These are phyloP conservation scores for Tolypocladium tundrense DNA, from an alignment of 2,329 filamentous ascomycete genomes.

Conservation along the genomic window DNA sequence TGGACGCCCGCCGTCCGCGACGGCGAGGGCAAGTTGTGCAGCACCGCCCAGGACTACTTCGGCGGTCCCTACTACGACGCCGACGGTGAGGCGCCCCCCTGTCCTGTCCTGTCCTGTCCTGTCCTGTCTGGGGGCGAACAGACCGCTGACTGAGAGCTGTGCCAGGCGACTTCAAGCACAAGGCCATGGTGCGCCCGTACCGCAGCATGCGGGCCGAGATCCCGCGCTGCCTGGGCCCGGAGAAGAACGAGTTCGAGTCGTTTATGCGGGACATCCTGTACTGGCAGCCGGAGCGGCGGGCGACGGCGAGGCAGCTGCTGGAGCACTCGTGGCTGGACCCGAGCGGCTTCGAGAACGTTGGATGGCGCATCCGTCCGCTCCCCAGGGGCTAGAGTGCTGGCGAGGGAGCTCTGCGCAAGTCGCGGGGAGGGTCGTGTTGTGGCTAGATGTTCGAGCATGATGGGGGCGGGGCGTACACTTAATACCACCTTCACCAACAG, in stretches of 20 bases:
- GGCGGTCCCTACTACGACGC: not conserved
- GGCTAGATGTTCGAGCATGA: too few species aligned
- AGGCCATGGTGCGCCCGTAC: not conserved
- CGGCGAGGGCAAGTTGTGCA: not conserved
- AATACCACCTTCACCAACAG: too few species aligned
- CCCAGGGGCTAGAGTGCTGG: not conserved
- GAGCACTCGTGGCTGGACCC: not conserved
- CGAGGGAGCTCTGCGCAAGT: too few species aligned
- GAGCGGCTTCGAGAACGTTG: too few species aligned
- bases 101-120: too few species aligned
- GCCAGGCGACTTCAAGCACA: too few species aligned
- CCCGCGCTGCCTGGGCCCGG: not conserved
- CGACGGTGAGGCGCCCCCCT: not conserved
- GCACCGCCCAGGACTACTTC: not conserved
- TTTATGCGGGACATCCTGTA: not conserved
- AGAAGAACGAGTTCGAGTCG: not conserved
- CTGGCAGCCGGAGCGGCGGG: not conserved
- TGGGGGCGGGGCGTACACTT: too few species aligned
- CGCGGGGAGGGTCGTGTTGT: too few species aligned
- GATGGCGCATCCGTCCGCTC: not conserved
- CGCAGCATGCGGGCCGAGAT: not conserved
- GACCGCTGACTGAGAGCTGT: too few species aligned
- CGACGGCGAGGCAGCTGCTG: not conserved
- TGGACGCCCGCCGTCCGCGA: too few species aligned
- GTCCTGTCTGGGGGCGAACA: not conserved